Base-by-base conservation (phyloP, 345 rosid genomes). In the Salix dunnii region DNA sequence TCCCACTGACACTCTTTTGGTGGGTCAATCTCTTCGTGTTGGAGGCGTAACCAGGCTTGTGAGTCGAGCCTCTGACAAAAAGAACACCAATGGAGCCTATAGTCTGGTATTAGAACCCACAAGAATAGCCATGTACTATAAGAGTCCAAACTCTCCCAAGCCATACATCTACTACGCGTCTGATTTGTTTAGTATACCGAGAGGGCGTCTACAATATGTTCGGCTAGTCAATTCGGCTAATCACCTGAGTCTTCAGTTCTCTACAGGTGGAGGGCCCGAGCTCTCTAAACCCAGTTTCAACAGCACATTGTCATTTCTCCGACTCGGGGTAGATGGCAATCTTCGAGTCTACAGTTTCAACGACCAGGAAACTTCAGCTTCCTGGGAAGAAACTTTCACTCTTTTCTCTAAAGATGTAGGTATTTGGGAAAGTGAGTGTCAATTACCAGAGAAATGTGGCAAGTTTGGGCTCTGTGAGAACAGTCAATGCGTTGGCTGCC, bases 301-400 rank as follows among this genome's bases (percentile, higher is more conserved):
- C 65, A 66, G 81, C 48, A 87, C 89, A 0, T 21, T 70, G 46
- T 81, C 89, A 1, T 81, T 80, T 76, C 83, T 86, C 0, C 71
- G 90, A 51, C 82, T 89, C 5, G 88, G 68, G 7, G 55, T 83
- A 4, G 93, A 91, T 20, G 96, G 96, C 28, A 91, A 88, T 74
- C 35, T 89, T 1, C 80, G 72, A 70, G 66, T 86, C 30, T 85
- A 79, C 77, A 88, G 88, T 16, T 91, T 81, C 51, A 82, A 83
- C 3, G 78, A 84, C 14, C 35, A 68, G 38, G 90, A 83, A 1
- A 76, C 77, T 31, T 33, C 71, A 0, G 77, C 70, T 87, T 92
- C 70, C 66, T 87, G 89, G 86, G 87, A 86, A 25, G 82, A 46
- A 17, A 87, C 92, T 0, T 87, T 75, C 72, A 78, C 82, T n/a